Conservation (phyloP, 177 flowering plant genomes). For the Vitis hybrid region DNA sequence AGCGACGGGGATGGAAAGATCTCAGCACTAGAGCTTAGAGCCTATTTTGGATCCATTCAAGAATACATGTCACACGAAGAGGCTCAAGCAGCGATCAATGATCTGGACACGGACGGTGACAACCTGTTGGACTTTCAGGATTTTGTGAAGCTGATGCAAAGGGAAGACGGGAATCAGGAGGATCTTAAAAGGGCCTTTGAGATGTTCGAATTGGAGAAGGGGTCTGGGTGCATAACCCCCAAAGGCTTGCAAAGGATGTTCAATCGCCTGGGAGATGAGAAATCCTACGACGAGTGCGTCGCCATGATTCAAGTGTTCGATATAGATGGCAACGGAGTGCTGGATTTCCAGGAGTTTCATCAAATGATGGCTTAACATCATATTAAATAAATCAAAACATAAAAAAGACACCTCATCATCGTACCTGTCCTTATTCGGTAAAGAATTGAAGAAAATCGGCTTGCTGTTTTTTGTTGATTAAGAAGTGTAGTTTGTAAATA, state of each 20-base stretch:
- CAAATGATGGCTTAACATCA: constrained; percentile 57
- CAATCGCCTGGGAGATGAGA: constrained; percentile 56
- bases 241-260: constrained; percentile 64
- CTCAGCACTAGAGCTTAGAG: constrained; percentile 43
- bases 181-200: constrained; percentile 73
- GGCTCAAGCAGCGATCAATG: constrained; percentile 40
- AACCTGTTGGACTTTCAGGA: constrained; percentile 43
- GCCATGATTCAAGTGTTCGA: constrained; percentile 71
- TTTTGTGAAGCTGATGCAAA: constrained; percentile 40
- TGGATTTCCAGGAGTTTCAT: constrained; percentile 71
- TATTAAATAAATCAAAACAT: too few species aligned
- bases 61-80: constrained; percentile 56
- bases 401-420: too few species aligned
- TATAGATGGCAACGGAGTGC: constrained; percentile 67
- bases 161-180: constrained; percentile 28
- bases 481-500: too few species aligned
- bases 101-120: constrained; percentile 50
- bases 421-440: too few species aligned
- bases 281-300: constrained; percentile 59
- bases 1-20: constrained; percentile 56
- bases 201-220: constrained; percentile 77
- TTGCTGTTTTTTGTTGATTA: too few species aligned
- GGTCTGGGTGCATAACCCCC: constrained; percentile 75
- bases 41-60: constrained; percentile 50
- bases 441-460: too few species aligned